A percentile compares a stretch with the other conserved stretches of the same genome.
phyloP scores from a whole-genome alignment of 129 eudicot genomes.

The Tanacetum coccineum region DNA sequence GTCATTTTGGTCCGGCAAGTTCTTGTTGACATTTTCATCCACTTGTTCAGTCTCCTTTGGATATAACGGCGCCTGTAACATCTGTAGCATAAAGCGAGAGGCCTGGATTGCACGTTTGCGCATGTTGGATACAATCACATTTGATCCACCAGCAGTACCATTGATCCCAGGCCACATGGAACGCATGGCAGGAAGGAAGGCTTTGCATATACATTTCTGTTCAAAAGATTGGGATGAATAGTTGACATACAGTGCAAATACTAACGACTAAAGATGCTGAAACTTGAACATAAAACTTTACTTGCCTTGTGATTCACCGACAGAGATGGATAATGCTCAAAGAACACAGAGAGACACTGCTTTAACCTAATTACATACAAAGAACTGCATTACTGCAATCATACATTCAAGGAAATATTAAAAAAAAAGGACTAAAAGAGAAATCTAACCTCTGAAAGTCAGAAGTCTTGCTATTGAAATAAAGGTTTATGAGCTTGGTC shows the following conservation, averaged over 20 bases:
- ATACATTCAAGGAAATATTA: neutral
- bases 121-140: slow-evolving; percentile 58
- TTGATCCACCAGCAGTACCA: slow-evolving; percentile 58
- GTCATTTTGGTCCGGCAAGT: slow-evolving; percentile 25
- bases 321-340: slow-evolving; percentile 90
- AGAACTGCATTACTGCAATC: neutral
- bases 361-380: slow-evolving; percentile 53
- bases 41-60: slow-evolving; percentile 40
- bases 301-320: slow-evolving; percentile 89
- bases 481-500: slow-evolving; percentile 63
- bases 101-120: slow-evolving; percentile 93
- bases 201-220: slow-evolving; percentile 79
- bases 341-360: slow-evolving; percentile 90
- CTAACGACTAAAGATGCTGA: neutral
- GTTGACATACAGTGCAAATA: neutral
- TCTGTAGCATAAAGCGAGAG: slow-evolving; percentile 91
- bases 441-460: slow-evolving; percentile 52
- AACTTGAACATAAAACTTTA: neutral
- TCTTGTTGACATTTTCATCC: slow-evolving; percentile 26
- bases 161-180: slow-evolving; percentile 95
- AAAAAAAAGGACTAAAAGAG: neutral
- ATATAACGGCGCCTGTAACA: slow-evolving; percentile 78
- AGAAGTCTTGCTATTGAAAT: slow-evolving; percentile 50
- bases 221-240: slow-evolving; percentile 11
- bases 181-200: slow-evolving; percentile 72